Evolutionary conservation across 805 yeast species (phyloP), one percentile per base, ranked within the genome.

Genomic region (Wickerhamia fluorescens): DNA sequence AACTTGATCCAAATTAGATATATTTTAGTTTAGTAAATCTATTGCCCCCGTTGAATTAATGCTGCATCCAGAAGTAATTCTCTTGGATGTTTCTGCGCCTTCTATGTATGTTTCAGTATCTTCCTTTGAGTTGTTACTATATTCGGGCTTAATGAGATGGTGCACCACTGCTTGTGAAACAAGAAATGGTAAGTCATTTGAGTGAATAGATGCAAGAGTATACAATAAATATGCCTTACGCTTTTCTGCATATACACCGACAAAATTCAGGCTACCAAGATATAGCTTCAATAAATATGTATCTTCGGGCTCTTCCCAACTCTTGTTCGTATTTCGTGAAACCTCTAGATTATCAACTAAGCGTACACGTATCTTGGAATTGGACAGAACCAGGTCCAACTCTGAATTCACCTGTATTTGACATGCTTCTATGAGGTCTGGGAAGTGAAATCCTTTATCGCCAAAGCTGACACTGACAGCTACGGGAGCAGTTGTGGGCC

Each of bases 141-240:
- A 10, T 22, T 60, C 66, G 3, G 61, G 40, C 5, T 29, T 30
- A 11, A 60, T 25, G n/a, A 62, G 40, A 34, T 52, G 56, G 18
- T 59, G 50, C 9, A 51, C 23, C 4, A 59, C 35, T 2, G 58
- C 49, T 40, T 75, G 80, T 0, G 81, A 66, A 3, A 77, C 59
- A 34, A 64, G 70, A 40, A 66, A 78, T 2, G 92, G 87, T 21
- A 79, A 55, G 37, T 71, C 80, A 40, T 79, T 80, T 20, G 61
- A 56, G 33, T 67, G 66, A 11, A 78, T 63, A 8, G 73, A 46
- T 0, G 55, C 60, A 24, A 63, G 34, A 8, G 68, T 49, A 41
- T 71, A 71, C 32, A 47, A 51, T 18, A 74, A 42, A 12, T 45
- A 41, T 1, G 71, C 68, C 23, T 52, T 58, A 16, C 61, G 56